These are phyloP conservation scores for Phytomonas sp. DNA, from an alignment of 208 protist species.

Conservation along the genomic window DNA sequence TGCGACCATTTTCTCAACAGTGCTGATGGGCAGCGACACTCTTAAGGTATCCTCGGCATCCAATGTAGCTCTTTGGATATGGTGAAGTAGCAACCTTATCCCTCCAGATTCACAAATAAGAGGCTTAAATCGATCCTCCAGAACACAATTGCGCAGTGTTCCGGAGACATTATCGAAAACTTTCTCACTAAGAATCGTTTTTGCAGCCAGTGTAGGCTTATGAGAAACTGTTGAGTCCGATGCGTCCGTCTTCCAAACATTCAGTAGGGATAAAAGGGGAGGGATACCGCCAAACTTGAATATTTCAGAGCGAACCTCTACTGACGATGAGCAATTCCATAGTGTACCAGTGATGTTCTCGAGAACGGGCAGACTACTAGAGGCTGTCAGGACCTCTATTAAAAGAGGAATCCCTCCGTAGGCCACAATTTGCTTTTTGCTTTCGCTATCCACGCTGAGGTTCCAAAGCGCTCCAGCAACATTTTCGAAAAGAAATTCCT, in stretches of 20 bases:
- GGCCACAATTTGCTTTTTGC: constrained; percentile 84
- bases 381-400: constrained; percentile 55
- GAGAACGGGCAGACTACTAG: constrained; percentile 61
- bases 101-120: constrained; percentile 78
- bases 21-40: constrained; percentile 17
- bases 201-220: constrained; percentile 12
- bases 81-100: constrained; percentile 65
- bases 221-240: background rate
- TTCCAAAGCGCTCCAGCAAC: constrained; percentile 90
- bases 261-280: constrained; percentile 62
- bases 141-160: constrained; percentile 88
- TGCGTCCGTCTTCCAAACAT: background rate
- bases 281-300: constrained; percentile 79
- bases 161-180: constrained; percentile 87
- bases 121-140: constrained; percentile 90
- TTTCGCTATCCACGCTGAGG: constrained; percentile 86
- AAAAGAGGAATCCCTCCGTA: constrained; percentile 83
- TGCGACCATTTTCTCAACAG: constrained; percentile 83
- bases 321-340: constrained; percentile 88
- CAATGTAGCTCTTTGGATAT: constrained; percentile 13
- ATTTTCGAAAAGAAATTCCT: constrained; percentile 88
- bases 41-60: background rate
- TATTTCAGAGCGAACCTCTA: constrained; percentile 75
- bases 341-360: constrained; percentile 89
- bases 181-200: constrained; percentile 46